Base-by-base conservation (phyloP, 1,139 yeast genomes). In the Diutina siamensis region DNA sequence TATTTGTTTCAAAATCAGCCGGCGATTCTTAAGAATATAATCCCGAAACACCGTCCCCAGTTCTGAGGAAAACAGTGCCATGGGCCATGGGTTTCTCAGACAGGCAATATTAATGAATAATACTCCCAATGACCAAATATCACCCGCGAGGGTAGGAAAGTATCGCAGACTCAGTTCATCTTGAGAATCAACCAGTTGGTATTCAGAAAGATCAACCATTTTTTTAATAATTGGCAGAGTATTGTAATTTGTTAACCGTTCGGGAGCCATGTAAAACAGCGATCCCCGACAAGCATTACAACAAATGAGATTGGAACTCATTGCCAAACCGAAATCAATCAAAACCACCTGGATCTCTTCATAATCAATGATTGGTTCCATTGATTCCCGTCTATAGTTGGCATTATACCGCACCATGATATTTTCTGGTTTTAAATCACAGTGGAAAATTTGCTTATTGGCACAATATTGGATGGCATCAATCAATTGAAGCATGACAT, bases 231-330 rank as follows among this genome's bases (percentile, higher is more conserved):
- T 50, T 27, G 54, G 56, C 51, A 60, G 64, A 40, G 68, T 64
- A 49, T 62, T 64, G 53, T 59, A 70, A 50, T 76, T 75, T 48
- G 72, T 73, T 20, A 83, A 68, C 58, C 94, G 70, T 62, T 87
- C 96, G 5, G 97, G 97, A 0, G 96, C 86, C 96, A 88, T 88
- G 64, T 88, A 88, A 61, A 84, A 88, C 32, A 86, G 75, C 4
- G 94, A 82, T 0, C 97, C 97, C 50, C 95, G 75, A 51, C 95
- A 87, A 38, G 81, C 78, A 55, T 83, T 84, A 50, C 85, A 78
- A 47, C 81, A 75, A 46, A 83, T 76, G 48, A 64, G 64, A 44
- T 71, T 64, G 5, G 78, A 71, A 48, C 72, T 70, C 51, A 88
- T 77, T 15, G 95, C 87, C 22, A 88, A 69, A 2, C 97, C 97